Base-by-base conservation (phyloP, 345 rosid species). In the Noccaea caerulescens region DNA sequence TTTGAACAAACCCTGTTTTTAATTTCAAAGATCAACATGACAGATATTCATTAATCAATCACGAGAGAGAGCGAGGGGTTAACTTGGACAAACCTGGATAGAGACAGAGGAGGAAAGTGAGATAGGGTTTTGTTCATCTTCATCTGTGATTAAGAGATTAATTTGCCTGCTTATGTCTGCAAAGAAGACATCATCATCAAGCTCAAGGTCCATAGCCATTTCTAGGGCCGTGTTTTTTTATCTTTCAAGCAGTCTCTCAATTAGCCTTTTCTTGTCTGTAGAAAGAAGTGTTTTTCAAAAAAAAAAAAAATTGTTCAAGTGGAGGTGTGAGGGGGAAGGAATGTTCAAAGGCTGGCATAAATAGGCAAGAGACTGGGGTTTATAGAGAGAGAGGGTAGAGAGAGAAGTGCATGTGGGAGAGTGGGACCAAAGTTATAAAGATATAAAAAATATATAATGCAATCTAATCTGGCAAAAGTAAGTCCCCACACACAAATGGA, bases 81-180 rank as follows among this genome's bases (percentile, higher is more conserved):
- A 8, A 59, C 8, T 7, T 10, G 16, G 44, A 69, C 75, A 38
- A 73, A 90, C 99, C 97, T 91, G 89, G 62, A 82, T 80, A 76
- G 91, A 83, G 84, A 85, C 82, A 61, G 97, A 75, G 53, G 95
- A 82, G 10, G 69, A 74, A 76, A 58, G 76, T 41, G 84, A 78
- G 66, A 80, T 76, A 41, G 89, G 80, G 76, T 69, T 83, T 5
- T 70, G 72, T 34, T 87, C 87, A 53, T 92, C 88, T 44, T 93
- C 98, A 36, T 93, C 98, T 87, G 88, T 89, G 77, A 94, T 91
- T 36, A 94, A 87, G 69, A 94, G 95, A 76, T 95, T 87, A 67
- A 94, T 85, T 71, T 80, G 96, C 84, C 75, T 89, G 94, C 88
- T 91, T 33, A 94, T 79, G 80, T 94, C 97, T 63, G 97, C 97